Evolutionary conservation across 2,329 filamentous ascomycete genomes (phyloP), one percentile per base, ranked within the genome.

Genomic region (Cadophora malorum): DNA sequence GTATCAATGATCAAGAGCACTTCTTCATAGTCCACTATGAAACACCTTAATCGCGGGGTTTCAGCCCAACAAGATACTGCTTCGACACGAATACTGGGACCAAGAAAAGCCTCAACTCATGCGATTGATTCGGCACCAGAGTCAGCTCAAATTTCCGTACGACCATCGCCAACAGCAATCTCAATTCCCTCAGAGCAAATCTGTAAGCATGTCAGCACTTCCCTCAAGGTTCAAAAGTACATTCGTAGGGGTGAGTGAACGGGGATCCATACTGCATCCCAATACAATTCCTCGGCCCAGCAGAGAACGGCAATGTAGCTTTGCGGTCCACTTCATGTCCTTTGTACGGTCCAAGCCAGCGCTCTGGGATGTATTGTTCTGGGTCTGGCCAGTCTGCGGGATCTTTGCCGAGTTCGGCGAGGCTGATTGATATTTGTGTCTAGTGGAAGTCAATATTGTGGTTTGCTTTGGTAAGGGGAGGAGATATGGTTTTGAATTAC

Each of bases 271-370:
- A 58, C 55, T 74, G 74, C 63, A 78, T 75, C 2, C 77, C 77
- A 52, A 78, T 76, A 66, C 78, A 79, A 52, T 65, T 74, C 5
- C 76, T 74, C 4, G 73, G 72, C 5, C 77, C 77, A 25, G 67
- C 70, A 52, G 76, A 75, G 61, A 78, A 78, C 4, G 75, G 69
- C 49, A 69, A n/a, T 12, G 71, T 70, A n/a, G 72, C 71, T 55
- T 72, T 73, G 7, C 63, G 64, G 21, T 73, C 70, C 9, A 61
- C 65, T n/a, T 67, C n/a, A 19, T 60, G 59, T 1, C 67, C 68
- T 53, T 70, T 68, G 33, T 70, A 71, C 19, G 59, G 58, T 50
- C 58, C 67, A 3, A 73, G 63, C 72, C 72, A 74, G 49, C 70
- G 60, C 47, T 74, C 69, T 1, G 73, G 72, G 14, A 72, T 61